These are phyloP conservation scores for Suhomyces faveliae DNA, from an alignment of 805 yeast genomes.

Conservation along the genomic window DNA sequence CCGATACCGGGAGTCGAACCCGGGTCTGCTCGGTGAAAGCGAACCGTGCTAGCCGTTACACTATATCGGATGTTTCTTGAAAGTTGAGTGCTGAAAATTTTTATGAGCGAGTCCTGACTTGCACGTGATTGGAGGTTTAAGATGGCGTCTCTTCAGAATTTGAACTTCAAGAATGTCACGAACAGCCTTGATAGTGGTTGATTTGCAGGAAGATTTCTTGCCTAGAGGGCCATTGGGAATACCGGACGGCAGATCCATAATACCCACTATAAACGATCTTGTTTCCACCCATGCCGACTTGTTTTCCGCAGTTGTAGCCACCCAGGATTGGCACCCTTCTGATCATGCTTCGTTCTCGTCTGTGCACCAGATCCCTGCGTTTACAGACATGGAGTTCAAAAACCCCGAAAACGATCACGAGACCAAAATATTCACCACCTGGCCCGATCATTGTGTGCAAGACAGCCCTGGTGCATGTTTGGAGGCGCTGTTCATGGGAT, in stretches of 20 bases:
- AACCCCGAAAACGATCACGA: slow-evolving; percentile 45
- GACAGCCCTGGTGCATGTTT: slow-evolving; percentile 63
- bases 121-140: not conserved
- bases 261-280: slow-evolving; percentile 51
- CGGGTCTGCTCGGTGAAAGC: slow-evolving; percentile 83
- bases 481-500: slow-evolving; percentile 47
- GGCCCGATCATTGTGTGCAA: slow-evolving; percentile 94
- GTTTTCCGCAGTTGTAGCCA: slow-evolving; percentile 53
- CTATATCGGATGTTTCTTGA: slow-evolving; percentile 55
- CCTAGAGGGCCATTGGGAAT: slow-evolving; percentile 79
- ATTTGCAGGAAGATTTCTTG: slow-evolving; percentile 83
- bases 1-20: slow-evolving; percentile 88
- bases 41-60: slow-evolving; percentile 81
- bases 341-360: slow-evolving; percentile 83
- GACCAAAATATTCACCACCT: slow-evolving; percentile 48
- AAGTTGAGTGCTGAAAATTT: not conserved
- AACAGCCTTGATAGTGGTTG: slow-evolving; percentile 69
- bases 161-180: not conserved
- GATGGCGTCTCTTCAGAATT: not conserved
- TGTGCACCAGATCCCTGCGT: slow-evolving; percentile 55
- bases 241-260: slow-evolving; percentile 55
- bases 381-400: slow-evolving; percentile 43
- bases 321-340: slow-evolving; percentile 87
- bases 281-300: slow-evolving; percentile 25
- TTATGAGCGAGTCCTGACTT: rapidly evolving